Base-by-base conservation (phyloP, 306 rosid genomes). In the Prunus mume region DNA sequence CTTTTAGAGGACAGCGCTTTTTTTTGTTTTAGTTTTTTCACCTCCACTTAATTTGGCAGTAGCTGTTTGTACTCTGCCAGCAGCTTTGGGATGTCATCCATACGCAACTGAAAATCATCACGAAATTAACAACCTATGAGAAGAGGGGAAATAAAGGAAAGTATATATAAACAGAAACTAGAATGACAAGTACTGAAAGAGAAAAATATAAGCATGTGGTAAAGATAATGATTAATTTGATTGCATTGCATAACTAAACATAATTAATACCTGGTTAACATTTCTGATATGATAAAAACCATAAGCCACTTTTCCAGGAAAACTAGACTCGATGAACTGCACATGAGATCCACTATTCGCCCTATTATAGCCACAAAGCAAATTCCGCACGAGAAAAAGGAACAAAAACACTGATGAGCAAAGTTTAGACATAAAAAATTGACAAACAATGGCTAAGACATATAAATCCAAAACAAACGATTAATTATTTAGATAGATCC, bases 61-160 rank as follows among this genome's bases (percentile, higher is more conserved):
- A 92, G 82, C 73, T 82, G 83, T 80, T 76, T 90, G 91, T 92
- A 95, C 87, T 87, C 99, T 6, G 78, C 86, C 83, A 95, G 76
- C 69, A 95, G 93, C 81, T 86, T 85, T 19, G 96, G 91, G 56
- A 95, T 80, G 81, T 95, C 99, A 79, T 87, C 89, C 92, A 95
- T 84, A 17, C 96, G 93, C 85, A 95, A 80, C 97, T 95, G 96
- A 52, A 84, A 79, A 72, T 3, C 24, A 71, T 18, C 77, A 34
- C 0, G 12, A 4, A 20, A 30, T 43, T 34, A 12, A 19, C 27
- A 30, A 24, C 43, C 38, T 30, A 74, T 3, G 34, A 74, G 49
- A 55, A 78, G 63, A 68, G 2, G 14, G 17, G 12, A 65, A 77
- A 61, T 43, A 30, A 65, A 56, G 38, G 71, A 78, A 77, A 2